Evolutionary conservation across 2,329 filamentous ascomycete genomes (phyloP), one percentile per base, ranked within the genome.

Genomic region (Graphilbum sp.): DNA sequence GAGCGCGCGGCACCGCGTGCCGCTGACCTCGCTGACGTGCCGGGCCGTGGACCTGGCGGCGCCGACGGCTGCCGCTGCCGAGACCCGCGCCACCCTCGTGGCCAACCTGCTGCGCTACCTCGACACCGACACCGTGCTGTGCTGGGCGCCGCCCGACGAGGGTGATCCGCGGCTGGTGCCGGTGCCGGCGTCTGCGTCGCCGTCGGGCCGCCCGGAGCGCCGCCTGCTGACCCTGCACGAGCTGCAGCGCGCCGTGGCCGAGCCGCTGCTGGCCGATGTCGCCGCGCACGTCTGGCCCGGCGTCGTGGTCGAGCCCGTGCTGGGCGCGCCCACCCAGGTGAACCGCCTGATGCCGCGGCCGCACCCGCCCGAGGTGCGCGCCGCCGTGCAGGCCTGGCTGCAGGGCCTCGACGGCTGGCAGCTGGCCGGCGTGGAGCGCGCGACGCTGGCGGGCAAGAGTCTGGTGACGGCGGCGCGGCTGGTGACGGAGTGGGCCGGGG

Each of bases 121-220:
- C 20, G 77, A 86, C 49, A 96, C 90, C 1, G 90, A 98, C 59
- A 87, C 84, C 0, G 62, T 96, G 27, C 72, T 98, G 2, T 96
- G 88, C 69, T 94, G 86, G 83, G 85, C 69, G 19, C 66, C 72
- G 31, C 63, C 64, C 2, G 62, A 67, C 1, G 59, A 64, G 27
- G 59, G 74, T 31, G 55, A 62, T 23, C 33, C 17, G 18, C 16
- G 25, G 36, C 13, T 21, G n/a, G 19, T 16, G 16, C 32, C 25
- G 13, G 19, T 19, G 30, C 10, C 27, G 8, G 27, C 8, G 8
- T 13, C 7, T 12, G 27, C 27, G 5, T 8, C 33, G 15, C 17
- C 24, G 24, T 36, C 50, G 54, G 21, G 21, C 21, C 21, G 4
- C 32, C 31, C 3, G 31, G 34, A 18, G 9, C 11, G 21, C 21